Conservation (phyloP, 192 early-diverging fungal species). For the Pilobolus umbonatus region DNA sequence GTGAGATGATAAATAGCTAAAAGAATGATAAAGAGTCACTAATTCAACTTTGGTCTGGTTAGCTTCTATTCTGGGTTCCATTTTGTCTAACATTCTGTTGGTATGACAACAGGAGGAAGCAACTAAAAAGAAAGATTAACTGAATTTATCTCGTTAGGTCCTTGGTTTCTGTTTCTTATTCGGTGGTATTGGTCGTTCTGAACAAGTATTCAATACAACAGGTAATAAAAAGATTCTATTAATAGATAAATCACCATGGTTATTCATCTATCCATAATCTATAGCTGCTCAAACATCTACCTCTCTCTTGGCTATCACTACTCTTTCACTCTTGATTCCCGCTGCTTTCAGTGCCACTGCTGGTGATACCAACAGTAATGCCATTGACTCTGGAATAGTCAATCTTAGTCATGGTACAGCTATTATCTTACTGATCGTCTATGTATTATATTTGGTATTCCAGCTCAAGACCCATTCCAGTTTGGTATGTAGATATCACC, state of each 20-base stretch:
- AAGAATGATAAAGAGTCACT: not conserved
- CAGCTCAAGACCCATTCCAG: slow-evolving; percentile 84
- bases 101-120: slow-evolving; percentile 37
- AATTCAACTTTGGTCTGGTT: slow-evolving; percentile 3
- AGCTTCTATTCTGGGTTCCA: slow-evolving; percentile 82
- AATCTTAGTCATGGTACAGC: slow-evolving; percentile 62
- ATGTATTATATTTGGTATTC: slow-evolving; percentile 72
- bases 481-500: slow-evolving; percentile 23
- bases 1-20: slow-evolving; percentile 1
- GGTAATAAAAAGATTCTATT: slow-evolving; percentile 14
- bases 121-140: not conserved
- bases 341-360: slow-evolving; percentile 61
- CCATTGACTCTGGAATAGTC: slow-evolving; percentile 36
- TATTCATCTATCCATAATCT: not conserved
- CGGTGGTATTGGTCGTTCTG: slow-evolving; percentile 68
- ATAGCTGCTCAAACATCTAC: slow-evolving; percentile 65
- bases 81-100: slow-evolving; percentile 87
- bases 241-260: not conserved
- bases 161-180: slow-evolving; percentile 81
- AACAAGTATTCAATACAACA: slow-evolving; percentile 64
- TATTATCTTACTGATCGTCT: slow-evolving; percentile 65
- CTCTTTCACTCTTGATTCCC: slow-evolving; percentile 63
- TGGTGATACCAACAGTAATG: slow-evolving; percentile 37
- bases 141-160: slow-evolving; percentile 17
- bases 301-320: slow-evolving; percentile 58